Percentiles rank a stretch among this genome's conserved stretches.
These are phyloP conservation scores for Linum trigynum DNA, from an alignment of 345 rosid species.

Conservation along the genomic window DNA sequence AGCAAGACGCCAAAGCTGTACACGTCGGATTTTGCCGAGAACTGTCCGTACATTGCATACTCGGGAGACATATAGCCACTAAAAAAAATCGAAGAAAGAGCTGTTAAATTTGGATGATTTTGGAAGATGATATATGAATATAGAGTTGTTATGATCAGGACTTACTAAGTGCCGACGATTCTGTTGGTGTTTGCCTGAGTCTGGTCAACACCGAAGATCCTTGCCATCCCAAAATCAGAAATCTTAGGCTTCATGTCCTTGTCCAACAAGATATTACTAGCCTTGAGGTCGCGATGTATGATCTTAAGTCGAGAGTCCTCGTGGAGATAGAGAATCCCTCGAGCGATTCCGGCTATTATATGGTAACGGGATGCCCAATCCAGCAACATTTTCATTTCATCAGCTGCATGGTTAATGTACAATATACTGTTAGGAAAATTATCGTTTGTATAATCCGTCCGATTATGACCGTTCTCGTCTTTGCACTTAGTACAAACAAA, in stretches of 20 bases:
- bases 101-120: too few species aligned
- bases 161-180: constrained; percentile 26
- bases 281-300: constrained; percentile 49
- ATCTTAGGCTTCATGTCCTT: constrained; percentile 20
- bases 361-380: constrained; percentile 42
- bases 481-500: too few species aligned
- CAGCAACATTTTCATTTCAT: constrained; percentile 20
- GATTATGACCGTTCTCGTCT: too few species aligned
- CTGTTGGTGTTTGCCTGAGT: constrained; percentile 16
- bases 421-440: too few species aligned
- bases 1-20: constrained; percentile 24
- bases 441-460: too few species aligned
- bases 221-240: constrained; percentile 28
- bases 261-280: constrained; percentile 35
- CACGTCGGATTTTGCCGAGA: constrained; percentile 21
- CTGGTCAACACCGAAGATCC: constrained; percentile 19
- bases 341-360: constrained; percentile 44
- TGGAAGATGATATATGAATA: neutral
- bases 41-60: constrained; percentile 21
- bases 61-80: constrained; percentile 26
- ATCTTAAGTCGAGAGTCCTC: constrained; percentile 39
- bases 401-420: constrained; percentile 15
- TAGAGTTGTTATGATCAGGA: neutral
- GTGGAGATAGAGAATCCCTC: constrained; percentile 48
- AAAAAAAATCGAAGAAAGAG: neutral